phyloP scores from a whole-genome alignment of 345 rosid genomes.

The Noccaea bulbosa region DNA sequence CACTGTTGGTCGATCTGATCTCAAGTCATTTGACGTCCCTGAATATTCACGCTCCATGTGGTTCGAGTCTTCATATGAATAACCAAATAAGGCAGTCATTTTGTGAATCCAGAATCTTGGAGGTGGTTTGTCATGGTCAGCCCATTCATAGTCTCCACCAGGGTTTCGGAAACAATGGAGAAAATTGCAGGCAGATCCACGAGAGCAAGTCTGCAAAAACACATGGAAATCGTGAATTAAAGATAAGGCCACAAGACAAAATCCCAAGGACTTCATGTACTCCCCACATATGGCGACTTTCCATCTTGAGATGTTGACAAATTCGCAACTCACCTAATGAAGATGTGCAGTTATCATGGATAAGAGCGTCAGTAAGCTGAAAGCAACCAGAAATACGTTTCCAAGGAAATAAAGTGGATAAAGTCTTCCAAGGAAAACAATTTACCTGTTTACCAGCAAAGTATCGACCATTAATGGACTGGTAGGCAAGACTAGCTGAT shows the following conservation, averaged over 20 bases:
- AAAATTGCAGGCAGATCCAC: slow-evolving; percentile 91
- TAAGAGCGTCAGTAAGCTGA: slow-evolving; percentile 24
- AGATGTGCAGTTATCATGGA: slow-evolving; percentile 20
- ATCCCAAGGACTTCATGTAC: slow-evolving; percentile 65
- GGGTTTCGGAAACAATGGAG: slow-evolving; percentile 97
- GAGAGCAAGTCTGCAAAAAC: slow-evolving; percentile 79
- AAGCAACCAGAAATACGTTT: slow-evolving; percentile 9
- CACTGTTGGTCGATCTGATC: slow-evolving; percentile 41
- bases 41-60: slow-evolving; percentile 46
- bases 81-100: slow-evolving; percentile 88
- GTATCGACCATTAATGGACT: slow-evolving; percentile 75
- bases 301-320: slow-evolving; percentile 85
- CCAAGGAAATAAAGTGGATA: slow-evolving; percentile 2
- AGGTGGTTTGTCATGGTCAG: slow-evolving; percentile 91
- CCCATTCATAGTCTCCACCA: slow-evolving; percentile 99
- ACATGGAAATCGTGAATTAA: slow-evolving; percentile 9
- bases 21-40: slow-evolving; percentile 43
- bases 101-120: slow-evolving; percentile 85
- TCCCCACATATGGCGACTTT: slow-evolving; percentile 98
- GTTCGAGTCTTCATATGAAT: slow-evolving; percentile 57
- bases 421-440: slow-evolving; percentile 11
- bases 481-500: slow-evolving; percentile 72
- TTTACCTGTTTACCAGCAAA: slow-evolving; percentile 97
- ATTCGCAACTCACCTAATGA: slow-evolving; percentile 80
- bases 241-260: slow-evolving; percentile 22